Evolutionary conservation across 2,329 filamentous ascomycete species (phyloP).

Genomic region (Pseudocercospora crystallina): DNA sequence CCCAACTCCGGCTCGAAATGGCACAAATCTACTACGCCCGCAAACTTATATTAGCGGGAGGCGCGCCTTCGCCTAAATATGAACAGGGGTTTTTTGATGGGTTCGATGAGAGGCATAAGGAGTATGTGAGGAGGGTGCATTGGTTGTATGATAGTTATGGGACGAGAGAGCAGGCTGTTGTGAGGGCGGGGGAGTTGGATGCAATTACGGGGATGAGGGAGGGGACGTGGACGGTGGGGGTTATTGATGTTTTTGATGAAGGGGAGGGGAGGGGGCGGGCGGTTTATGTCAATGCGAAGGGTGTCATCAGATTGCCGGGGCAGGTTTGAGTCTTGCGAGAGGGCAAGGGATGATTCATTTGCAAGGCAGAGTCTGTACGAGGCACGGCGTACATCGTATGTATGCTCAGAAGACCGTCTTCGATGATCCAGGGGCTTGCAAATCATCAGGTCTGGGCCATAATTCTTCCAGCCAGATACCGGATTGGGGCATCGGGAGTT

Average conservation of each 20-base stretch:
- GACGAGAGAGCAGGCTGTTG: constrained; percentile 11
- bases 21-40: constrained; percentile 11
- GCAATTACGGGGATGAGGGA: constrained; percentile 5
- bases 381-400: too few species aligned
- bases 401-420: too few species aligned
- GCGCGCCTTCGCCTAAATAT: constrained; percentile 9
- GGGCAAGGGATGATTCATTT: too few species aligned
- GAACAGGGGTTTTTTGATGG: constrained; percentile 7
- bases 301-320: constrained; percentile 5
- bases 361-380: too few species aligned
- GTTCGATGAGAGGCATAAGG: constrained; percentile 10
- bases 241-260: constrained; percentile 11
- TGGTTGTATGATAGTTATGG: constrained; percentile 18
- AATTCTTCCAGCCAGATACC: too few species aligned
- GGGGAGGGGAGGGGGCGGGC: constrained; percentile 1
- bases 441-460: too few species aligned
- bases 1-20: constrained; percentile 7
- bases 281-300: constrained; percentile 12
- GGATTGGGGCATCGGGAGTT: too few species aligned
- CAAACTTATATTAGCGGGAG: constrained; percentile 8
- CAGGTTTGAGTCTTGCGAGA: too few species aligned
- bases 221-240: constrained; percentile 15
- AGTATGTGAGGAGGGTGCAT: constrained; percentile 10
- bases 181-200: constrained; percentile 14
- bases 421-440: too few species aligned